Base-by-base conservation (phyloP, 2,329 filamentous ascomycete species). In the Leptographium wingfieldii region DNA sequence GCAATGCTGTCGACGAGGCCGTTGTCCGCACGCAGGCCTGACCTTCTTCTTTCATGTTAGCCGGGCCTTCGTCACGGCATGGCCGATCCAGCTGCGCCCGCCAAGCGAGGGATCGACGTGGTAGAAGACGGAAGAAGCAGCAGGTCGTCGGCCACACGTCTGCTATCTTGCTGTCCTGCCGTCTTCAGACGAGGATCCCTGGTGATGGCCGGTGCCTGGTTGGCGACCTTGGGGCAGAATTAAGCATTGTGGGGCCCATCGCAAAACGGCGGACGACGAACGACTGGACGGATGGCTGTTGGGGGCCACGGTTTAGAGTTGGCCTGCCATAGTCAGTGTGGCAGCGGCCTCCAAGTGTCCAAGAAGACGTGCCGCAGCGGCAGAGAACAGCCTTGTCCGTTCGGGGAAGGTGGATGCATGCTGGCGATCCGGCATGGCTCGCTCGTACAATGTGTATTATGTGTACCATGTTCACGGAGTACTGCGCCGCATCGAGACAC, bases 11-110 rank as follows among this genome's bases (percentile, higher is more conserved):
- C 11, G 16, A 38, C 35, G 12, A 16, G 1, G 22, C n/a, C 14
- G n/a, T 31, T 10, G 16, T 48, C 14, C 5, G 10, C 5, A 22
- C 10, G n/a, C 11, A 43, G 2, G 31, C 48, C 5, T 14, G 56
- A 61, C 59, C 59, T 61, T 61, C 59, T 61, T 25, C 43, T 61
- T 61, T 61, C 38, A 61, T 61, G 16, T 58, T 61, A 61, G 59
- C 56, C 27, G 43, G 35, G 49, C 48, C 55, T 49, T n/a, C 22
- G 27, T 27, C 54, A n/a, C 29, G 51, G 27, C 33, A 35, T 35
- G 7, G 33, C 33, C 33, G 33, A 35, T 9, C 33, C 33, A 35
- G 10, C 33, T 35, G 33, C 33, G 33, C 33, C 9, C 2, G 5
- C 10, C 6, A 2, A 35, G 5, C 2, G 33, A 9, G 10, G 33